These are phyloP conservation scores for Decorospora gaudefroyi DNA, from an alignment of 2,329 filamentous ascomycete species.

Conservation along the genomic window DNA sequence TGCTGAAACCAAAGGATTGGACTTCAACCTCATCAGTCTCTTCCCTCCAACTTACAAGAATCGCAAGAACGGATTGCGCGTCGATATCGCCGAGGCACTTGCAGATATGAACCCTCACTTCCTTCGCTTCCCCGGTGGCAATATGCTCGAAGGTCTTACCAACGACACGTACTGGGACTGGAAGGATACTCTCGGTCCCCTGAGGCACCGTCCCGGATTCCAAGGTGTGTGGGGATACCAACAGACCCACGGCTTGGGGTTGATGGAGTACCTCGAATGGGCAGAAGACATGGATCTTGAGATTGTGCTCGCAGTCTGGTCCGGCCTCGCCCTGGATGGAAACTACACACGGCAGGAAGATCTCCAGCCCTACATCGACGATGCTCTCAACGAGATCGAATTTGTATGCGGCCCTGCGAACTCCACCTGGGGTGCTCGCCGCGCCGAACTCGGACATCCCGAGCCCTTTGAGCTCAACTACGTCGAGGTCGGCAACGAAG, in stretches of 20 bases:
- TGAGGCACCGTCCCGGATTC: constrained; percentile 55
- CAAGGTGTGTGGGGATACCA: constrained; percentile 53
- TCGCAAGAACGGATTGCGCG: constrained; percentile 56
- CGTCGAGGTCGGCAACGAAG: constrained; percentile 48
- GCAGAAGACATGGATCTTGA: constrained; percentile 53
- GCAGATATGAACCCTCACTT: constrained; percentile 52
- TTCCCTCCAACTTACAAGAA: constrained; percentile 61
- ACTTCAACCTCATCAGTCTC: constrained; percentile 58
- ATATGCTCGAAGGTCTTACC: constrained; percentile 50
- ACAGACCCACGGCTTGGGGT: constrained; percentile 52
- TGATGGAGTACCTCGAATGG: constrained; percentile 57
- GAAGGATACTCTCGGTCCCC: constrained; percentile 57
- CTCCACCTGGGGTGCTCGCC: constrained; percentile 43
- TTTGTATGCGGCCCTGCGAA: constrained; percentile 37
- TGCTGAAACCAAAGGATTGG: constrained; percentile 31
- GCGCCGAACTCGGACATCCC: constrained; percentile 45
- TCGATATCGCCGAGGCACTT: constrained; percentile 56
- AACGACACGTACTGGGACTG: constrained; percentile 46
- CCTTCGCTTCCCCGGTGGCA: constrained; percentile 58
- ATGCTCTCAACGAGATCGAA: constrained; percentile 47
- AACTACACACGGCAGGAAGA: constrained; percentile 43
- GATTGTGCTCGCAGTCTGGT: constrained; percentile 51
- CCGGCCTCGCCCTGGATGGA: constrained; percentile 53
- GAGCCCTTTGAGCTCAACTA: constrained; percentile 47
- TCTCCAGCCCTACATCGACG: constrained; percentile 47